Percentiles rank a stretch among this genome's conserved stretches.
Conservation (phyloP, 169 alveolate species). For the Cryptosporidium sp. region DNA sequence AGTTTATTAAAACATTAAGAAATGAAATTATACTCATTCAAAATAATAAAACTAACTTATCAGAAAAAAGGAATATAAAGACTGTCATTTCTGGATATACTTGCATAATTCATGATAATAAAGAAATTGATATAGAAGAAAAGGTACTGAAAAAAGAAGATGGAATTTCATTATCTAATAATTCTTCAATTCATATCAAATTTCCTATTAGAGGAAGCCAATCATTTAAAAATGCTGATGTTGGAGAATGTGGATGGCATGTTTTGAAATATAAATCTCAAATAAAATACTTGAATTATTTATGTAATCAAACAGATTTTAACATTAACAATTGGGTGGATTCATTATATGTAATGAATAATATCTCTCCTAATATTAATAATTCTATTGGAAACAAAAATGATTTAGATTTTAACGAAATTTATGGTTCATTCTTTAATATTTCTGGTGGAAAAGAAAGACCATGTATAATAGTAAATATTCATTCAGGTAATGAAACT, state of each 20-base stretch:
- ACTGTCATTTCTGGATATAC: constrained; percentile 39
- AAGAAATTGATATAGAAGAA: constrained; percentile 3
- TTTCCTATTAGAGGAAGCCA: background rate
- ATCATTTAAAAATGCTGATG: background rate
- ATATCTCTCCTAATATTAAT: background rate
- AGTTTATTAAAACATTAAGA: constrained; percentile 4
- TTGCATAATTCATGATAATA: constrained; percentile 41
- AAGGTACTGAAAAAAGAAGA: constrained; percentile 12
- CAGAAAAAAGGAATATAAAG: background rate
- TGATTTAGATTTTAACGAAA: background rate
- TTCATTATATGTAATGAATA: constrained; percentile 23
- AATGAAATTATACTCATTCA: background rate
- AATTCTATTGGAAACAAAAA: background rate
- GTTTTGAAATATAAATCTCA: constrained; percentile 31
- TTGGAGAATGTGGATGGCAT: constrained; percentile 63
- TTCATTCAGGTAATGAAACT: constrained; percentile 11
- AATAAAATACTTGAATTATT: constrained; percentile 5
- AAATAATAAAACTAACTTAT: background rate
- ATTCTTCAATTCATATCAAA: background rate
- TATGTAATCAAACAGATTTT: background rate
- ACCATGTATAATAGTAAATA: constrained; percentile 37
- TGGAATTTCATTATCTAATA: background rate
- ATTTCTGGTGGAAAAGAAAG: constrained; percentile 58
- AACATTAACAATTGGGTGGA: constrained; percentile 36
- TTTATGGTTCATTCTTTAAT: constrained; percentile 24